Base-by-base conservation (phyloP, 176 grass and related monocot species). In the Luzula sylvatica region DNA sequence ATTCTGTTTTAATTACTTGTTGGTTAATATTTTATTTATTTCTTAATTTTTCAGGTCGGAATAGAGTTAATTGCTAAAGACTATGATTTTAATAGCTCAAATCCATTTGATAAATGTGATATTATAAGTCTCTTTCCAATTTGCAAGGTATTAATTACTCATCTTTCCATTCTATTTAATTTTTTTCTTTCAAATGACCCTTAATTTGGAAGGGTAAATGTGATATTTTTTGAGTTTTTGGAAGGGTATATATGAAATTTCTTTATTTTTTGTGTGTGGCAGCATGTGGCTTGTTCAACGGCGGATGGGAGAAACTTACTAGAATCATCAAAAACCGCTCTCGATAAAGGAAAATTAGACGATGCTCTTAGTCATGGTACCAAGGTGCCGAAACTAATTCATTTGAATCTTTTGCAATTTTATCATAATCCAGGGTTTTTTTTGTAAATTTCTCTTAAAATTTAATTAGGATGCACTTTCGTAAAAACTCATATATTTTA, bases 271-370 rank as follows among this genome's bases (percentile, higher is more conserved):
- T n/a, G 24, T 23, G 51, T 77, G 46, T 4, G 30, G 30, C 70
- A 98, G 93, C 86, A 98, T 80, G 76, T 92, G 27, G 60, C 77
- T 54, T 87, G 78, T 67, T 83, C 78, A 44, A 86, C 93, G 43
- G 80, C 80, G 28, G 93, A 98, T 78, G 82, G 86, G 43, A 68
- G 82, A 28, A 98, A 98, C 61, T 88, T 98, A 68, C 66, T 98
- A 49, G 93, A 98, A 67, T 88, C 82, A 62, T 98, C 93, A 18
- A 98, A 98, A 65, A 80, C 78, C 42, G 93, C 93, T 53, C 74
- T 98, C 75, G 93, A 98, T 65, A 98, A 98, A 87, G 93, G 93
- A 78, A 92, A 98, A 32, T 67, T 98, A 58, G 93, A 98, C 44
- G 86, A 90, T 72, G 93, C 86, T 58, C 78, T 98, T 44, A 87